Evolutionary conservation across 495 filamentous ascomycete species (phyloP).

Genomic region (Amphirosellinia nigrospora): DNA sequence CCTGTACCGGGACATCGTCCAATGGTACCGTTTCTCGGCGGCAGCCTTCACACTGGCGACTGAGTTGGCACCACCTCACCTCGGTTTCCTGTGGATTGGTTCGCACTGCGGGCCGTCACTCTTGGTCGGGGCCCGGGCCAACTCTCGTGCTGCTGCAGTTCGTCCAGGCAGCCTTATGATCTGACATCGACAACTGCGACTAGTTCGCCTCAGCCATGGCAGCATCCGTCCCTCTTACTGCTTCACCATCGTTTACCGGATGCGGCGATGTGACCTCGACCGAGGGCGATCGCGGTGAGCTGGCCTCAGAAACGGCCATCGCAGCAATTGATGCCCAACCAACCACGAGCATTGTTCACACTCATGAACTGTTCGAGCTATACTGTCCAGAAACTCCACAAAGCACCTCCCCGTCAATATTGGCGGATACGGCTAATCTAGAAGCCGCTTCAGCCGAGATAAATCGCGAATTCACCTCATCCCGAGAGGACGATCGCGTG

Average conservation of each 20-base stretch:
- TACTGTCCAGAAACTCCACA: constrained; percentile 2
- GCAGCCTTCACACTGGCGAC: neutral
- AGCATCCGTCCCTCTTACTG: constrained; percentile 13
- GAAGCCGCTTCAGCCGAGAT: constrained; percentile 29
- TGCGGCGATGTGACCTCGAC: constrained; percentile 38
- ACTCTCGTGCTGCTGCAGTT: constrained; percentile 19
- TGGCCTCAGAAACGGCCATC: constrained; percentile 39
- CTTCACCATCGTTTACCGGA: constrained; percentile 34
- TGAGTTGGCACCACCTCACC: constrained; percentile 14
- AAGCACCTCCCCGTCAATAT: neutral
- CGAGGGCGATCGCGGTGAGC: constrained; percentile 24
- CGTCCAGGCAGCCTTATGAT: constrained; percentile 32
- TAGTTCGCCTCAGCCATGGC: constrained; percentile 21
- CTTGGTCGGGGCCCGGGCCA: constrained; percentile 10
- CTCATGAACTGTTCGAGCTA: constrained; percentile 9
- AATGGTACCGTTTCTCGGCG: neutral
- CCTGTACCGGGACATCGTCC: neutral
- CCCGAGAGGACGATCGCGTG: constrained; percentile 7
- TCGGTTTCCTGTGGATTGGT: constrained; percentile 18
- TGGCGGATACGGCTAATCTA: constrained; percentile 1
- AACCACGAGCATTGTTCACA: constrained; percentile 18
- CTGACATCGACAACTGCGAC: constrained; percentile 33
- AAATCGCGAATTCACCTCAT: constrained; percentile 22
- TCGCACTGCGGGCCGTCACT: neutral
- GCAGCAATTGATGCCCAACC: constrained; percentile 41